phyloP scores from a whole-genome alignment of 257 asterid genomes.

The Nicotiana undulata region DNA sequence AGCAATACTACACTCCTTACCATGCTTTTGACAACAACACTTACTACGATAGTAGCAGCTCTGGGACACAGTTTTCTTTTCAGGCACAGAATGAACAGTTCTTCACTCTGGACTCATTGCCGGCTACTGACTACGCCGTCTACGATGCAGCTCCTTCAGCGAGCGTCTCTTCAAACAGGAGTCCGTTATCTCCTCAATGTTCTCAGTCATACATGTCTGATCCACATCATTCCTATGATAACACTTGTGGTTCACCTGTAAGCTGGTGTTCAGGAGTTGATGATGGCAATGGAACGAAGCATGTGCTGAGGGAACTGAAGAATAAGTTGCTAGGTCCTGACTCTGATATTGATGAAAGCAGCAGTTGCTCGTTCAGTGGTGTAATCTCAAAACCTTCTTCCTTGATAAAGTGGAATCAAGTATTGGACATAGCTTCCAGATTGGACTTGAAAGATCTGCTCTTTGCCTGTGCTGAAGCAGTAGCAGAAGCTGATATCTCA shows the following conservation, averaged over 20 bases:
- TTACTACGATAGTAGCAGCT: slow-evolving; percentile 34
- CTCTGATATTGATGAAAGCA: slow-evolving; percentile 55
- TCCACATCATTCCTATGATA: slow-evolving; percentile 39
- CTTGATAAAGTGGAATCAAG: slow-evolving; percentile 38
- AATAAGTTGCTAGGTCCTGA: slow-evolving; percentile 62
- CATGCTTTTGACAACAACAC: slow-evolving; percentile 39
- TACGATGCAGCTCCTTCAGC: slow-evolving; percentile 55
- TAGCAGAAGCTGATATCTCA: slow-evolving; percentile 51
- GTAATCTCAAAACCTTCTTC: slow-evolving; percentile 30
- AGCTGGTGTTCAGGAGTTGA: slow-evolving; percentile 84
- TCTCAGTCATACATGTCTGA: slow-evolving; percentile 69
- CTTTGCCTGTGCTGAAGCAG: slow-evolving; percentile 59
- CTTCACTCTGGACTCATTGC: slow-evolving; percentile 78
- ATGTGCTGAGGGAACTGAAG: slow-evolving; percentile 53
- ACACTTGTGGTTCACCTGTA: slow-evolving; percentile 59
- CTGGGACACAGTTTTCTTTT: slow-evolving; percentile 40
- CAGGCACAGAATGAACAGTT: slow-evolving; percentile 45
- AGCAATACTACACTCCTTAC: slow-evolving; percentile 33
- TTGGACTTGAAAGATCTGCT: slow-evolving; percentile 75
- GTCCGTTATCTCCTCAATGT: slow-evolving; percentile 73
- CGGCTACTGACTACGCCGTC: slow-evolving; percentile 29
- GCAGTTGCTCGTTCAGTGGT: slow-evolving; percentile 46
- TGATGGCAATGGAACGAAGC: slow-evolving; percentile 56
- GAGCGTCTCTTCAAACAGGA: slow-evolving; percentile 52
- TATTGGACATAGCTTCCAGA: slow-evolving; percentile 65